Evolutionary conservation across 805 yeast species (phyloP), one percentile per base, ranked within the genome.

Genomic region (Yarrowia bubula): DNA sequence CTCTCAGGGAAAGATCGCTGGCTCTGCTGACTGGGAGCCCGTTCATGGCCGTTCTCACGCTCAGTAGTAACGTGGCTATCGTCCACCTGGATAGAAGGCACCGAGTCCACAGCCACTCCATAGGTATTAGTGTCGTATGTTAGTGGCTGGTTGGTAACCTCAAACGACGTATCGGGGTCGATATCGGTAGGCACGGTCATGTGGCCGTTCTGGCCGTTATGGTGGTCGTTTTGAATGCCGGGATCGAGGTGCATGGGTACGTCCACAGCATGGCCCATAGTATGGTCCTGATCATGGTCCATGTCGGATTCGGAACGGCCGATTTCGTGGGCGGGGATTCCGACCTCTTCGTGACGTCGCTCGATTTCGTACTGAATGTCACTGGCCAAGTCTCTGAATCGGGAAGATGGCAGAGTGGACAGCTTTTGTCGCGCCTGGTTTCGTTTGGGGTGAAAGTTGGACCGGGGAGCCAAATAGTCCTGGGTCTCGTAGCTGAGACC

Each of bases 381-480:
- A 66, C 89, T 86, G 17, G 91, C 96, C 74, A 95, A 83, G 74
- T 93, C 99, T 70, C 87, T 87, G 77, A 95, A 95, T 67, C 98
- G 78, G 3, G 86, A 75, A 58, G 86, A 86, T 1, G 97, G 95
- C 66, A 95, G 82, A 57, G 89, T 85, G 5, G 97, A 88, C 70
- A 95, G 81, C 76, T 92, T 93, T 75, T 90, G 90, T 71, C 99
- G 83, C 1, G 99, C 98, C 75, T 92, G 96, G 73, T 95, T 96
- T 72, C 99, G 84, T 73, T 92, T 92, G 47, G 96, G 92, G 75
- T 95, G 99, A 77, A 90, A 91, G 17, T 82, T 81, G 7, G 83
- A 80, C 70, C 85, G 84, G 6, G 96, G 92, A 43, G 86, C 79
- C 63, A 93, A 79, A 71, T 82, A 85, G 13, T 38, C 51, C 17